These are phyloP conservation scores for Neurospora sp. DNA, from an alignment of 495 filamentous ascomycete genomes.

Conservation along the genomic window DNA sequence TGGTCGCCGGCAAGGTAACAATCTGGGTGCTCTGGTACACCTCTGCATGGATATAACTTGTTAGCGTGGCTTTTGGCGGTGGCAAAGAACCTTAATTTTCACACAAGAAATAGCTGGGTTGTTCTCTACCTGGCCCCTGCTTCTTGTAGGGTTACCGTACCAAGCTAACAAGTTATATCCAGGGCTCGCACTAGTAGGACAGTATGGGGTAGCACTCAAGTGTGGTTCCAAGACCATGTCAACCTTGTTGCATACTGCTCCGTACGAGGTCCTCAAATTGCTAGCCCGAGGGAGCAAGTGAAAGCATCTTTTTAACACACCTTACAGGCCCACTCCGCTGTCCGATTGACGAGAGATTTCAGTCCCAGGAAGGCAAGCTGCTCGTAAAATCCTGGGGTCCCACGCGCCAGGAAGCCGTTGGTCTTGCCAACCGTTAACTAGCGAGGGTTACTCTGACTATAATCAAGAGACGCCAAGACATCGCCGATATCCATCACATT, in stretches of 20 bases:
- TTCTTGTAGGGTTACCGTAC: no score
- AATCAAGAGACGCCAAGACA: background rate
- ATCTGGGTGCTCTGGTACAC: background rate
- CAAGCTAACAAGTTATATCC: background rate
- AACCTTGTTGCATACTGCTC: background rate
- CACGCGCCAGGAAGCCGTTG: background rate
- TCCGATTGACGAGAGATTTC: background rate
- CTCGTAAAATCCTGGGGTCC: background rate
- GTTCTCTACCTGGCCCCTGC: no score
- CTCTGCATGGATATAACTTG: no score
- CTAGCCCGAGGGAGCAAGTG: background rate
- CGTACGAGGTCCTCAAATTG: background rate
- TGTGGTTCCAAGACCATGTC: background rate
- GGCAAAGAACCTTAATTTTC: no score
- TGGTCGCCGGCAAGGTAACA: background rate
- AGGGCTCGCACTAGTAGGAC: background rate
- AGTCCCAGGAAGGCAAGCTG: background rate
- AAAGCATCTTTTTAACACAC: background rate
- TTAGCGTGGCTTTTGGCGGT: no score
- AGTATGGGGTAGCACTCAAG: background rate
- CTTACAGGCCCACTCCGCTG: background rate
- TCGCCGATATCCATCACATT: background rate
- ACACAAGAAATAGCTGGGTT: no score
- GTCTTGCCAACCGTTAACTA: background rate
- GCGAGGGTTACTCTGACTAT: no score